Evolutionary conservation across 768 basidiomycete species (phyloP), one percentile per base, ranked within the genome.

Genomic region (Agrocybe chaxingu): DNA sequence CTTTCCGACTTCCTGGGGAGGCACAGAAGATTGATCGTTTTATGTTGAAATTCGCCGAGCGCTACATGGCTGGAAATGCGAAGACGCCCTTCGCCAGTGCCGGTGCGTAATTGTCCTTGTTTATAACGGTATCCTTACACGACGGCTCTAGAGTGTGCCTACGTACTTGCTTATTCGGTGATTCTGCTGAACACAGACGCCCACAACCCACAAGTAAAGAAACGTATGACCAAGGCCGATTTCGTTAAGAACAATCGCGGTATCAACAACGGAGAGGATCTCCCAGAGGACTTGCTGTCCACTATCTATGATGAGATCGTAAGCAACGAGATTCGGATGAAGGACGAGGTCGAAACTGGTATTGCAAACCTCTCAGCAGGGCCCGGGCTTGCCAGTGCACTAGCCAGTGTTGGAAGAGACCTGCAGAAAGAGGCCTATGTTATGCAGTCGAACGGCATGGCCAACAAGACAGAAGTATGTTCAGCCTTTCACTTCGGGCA

Each of bases 21-120:
- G 76, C 93, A 0, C 97, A 99, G 68, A 98, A 98, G 71, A 98
- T 99, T 58, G 97, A 99, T 77, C 85, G 97, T 7, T 98, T 83
- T 71, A 95, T 99, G 92, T 82, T 98, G 48, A 99, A 99, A 68
- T 99, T 98, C 62, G 96, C 97, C 7, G 95, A 98, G 66, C 82
- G 94, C 33, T 99, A 93, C 66, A 93, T 98, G 54, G 90, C 86
- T 9, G 87, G 86, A 49, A 98, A 98, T 66, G 69, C 83, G 0
- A 80, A 85, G 57, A 89, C 89, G 1, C 78, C 82, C 2, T 99
- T 98, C 62, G 89, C 91, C 45, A 98, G 98, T 68, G 97, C 97
- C 61, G 95, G 91, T 91, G 54, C 48, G 85, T 70, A 7, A 33
- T 39, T 7, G 3, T 43, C 10, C 13, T 18, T 19, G 24, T 9